Percentiles rank a stretch among this genome's conserved stretches.
phyloP scores from a whole-genome alignment of 768 basidiomycete species.

The Leccinum rimulosum region DNA sequence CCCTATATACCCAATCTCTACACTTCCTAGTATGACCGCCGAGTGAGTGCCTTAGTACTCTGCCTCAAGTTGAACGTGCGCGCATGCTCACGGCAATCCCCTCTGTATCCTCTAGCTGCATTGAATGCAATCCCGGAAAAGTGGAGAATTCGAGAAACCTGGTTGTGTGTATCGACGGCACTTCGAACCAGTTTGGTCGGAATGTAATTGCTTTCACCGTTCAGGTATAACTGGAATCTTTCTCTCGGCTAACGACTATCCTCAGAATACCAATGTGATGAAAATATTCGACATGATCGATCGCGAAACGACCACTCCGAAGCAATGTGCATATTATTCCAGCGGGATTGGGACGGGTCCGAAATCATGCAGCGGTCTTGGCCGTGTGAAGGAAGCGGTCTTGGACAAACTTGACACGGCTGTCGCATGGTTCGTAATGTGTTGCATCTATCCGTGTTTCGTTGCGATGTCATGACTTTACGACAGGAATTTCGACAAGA shows the following conservation, averaged over 20 bases:
- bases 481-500: background rate
- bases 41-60: background rate
- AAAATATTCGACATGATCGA: background rate
- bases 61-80: background rate
- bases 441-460: background rate
- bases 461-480: too few relatives aligned
- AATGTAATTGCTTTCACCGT: background rate
- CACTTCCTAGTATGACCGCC: background rate
- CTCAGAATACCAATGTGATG: background rate
- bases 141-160: background rate
- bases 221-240: background rate
- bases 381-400: slow-evolving; percentile 19
- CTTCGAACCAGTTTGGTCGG: background rate
- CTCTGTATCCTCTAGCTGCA: background rate
- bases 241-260: background rate
- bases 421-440: background rate
- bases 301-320: background rate
- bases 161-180: background rate
- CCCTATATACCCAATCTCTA: background rate
- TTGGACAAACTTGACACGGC: background rate
- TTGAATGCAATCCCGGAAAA: too few relatives aligned
- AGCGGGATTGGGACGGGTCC: background rate
- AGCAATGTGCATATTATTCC: background rate
- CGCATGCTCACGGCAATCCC: background rate
- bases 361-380: background rate